Base-by-base conservation (phyloP, 805 yeast genomes). In the Candida coquimbonensis region DNA sequence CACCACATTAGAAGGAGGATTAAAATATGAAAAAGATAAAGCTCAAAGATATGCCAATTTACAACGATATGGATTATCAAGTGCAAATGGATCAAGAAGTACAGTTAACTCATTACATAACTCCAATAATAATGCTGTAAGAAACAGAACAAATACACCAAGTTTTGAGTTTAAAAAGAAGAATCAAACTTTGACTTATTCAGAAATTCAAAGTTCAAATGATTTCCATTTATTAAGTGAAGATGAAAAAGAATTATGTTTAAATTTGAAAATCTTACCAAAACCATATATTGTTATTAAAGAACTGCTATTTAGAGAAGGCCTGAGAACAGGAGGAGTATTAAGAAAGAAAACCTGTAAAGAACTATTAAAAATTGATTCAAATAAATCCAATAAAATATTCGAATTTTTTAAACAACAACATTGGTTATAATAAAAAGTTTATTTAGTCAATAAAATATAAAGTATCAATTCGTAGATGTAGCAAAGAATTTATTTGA, bases 201-300 rank as follows among this genome's bases (percentile, higher is more conserved):
- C 78, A 52, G 93, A 86, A 56, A 83, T 86, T 24, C 74, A 81
- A 39, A 84, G 80, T 53, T 82, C 96, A 0, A 77, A 89, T 1
- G 98, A 93, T 61, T 86, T 77, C 49, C 89, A 87, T 36, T 66
- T 93, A 46, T 68, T 93, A 41, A 83, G 95, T 1, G 77, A 80
- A n/a, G 96, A 87, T 46, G 99, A 93, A 61, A 91, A 84, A 61
- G 80, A 78, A 45, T 66, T 93, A 40, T 95, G 99, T 66, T 74
- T 90, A 5, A 84, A 80, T 41, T 70, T 95, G 50, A 78, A 95
- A 51, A 83, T 95, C 11, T 66, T 85, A 46, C 99, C 99, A 14
- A 91, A 93, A 62, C 95, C 98, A 4, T 93, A 91, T 59, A 69
- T 93, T 49, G 96, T 95, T 3, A 87, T 93, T 52, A 93, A 93